Percentiles rank a stretch among this genome's conserved stretches.
phyloP scores from a whole-genome alignment of 2,329 filamentous ascomycete species.

The Acrocalymma vagum region DNA sequence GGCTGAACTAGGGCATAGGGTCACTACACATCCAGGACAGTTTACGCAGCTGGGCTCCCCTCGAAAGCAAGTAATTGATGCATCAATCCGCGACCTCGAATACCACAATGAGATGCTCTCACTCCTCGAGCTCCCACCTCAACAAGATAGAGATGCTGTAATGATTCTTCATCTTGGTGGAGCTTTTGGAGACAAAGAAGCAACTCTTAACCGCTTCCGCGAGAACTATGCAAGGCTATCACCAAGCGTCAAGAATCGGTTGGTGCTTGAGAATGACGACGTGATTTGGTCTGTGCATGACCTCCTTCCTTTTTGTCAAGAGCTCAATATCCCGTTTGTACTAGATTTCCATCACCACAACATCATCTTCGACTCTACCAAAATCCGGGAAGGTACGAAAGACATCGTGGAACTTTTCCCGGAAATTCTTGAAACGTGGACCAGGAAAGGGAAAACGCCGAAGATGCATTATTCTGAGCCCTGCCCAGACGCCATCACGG shows the following conservation, averaged over 20 bases:
- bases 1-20: constrained; percentile 79
- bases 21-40: constrained; percentile 88
- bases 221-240: constrained; percentile 75
- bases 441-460: constrained; percentile 81
- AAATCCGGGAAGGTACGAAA: constrained; percentile 82
- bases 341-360: constrained; percentile 97
- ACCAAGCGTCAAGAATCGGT: constrained; percentile 75
- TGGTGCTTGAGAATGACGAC: constrained; percentile 95
- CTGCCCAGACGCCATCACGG: constrained; percentile 77
- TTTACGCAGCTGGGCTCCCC: constrained; percentile 93
- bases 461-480: constrained; percentile 98
- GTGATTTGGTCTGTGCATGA: constrained; percentile 94
- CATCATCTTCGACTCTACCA: constrained; percentile 79
- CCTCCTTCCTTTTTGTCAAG: constrained; percentile 86
- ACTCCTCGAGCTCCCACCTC: constrained; percentile 77
- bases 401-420: constrained; percentile 81
- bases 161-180: constrained; percentile 97
- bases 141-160: constrained; percentile 84
- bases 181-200: constrained; percentile 84
- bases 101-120: constrained; percentile 89
- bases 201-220: constrained; percentile 80
- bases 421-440: constrained; percentile 85
- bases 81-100: constrained; percentile 80
- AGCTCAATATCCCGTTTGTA: constrained; percentile 91
- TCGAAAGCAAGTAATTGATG: constrained; percentile 76